These are phyloP conservation scores for Graphiopsis chlorocephala DNA, from an alignment of 2,329 filamentous ascomycete genomes.

Conservation along the genomic window DNA sequence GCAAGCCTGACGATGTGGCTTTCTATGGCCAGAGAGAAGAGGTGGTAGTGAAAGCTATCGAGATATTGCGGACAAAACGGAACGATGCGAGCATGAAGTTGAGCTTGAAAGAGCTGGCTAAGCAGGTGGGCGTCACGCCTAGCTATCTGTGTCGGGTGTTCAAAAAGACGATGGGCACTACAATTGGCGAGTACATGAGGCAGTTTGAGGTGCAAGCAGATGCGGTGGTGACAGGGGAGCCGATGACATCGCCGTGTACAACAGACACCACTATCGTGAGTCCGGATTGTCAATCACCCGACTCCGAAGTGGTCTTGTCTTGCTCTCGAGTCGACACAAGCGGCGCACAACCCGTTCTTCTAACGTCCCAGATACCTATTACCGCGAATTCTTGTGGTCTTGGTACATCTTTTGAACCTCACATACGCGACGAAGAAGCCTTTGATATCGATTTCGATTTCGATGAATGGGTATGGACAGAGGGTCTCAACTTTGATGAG, in stretches of 20 bases:
- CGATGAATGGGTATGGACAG: slow-evolving; percentile 8
- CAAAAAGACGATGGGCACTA: slow-evolving; percentile 35
- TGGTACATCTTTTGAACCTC: not conserved
- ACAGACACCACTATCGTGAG: not conserved
- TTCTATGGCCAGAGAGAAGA: slow-evolving; percentile 33
- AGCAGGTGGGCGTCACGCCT: slow-evolving; percentile 52
- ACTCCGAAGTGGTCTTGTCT: not conserved
- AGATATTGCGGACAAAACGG: slow-evolving; percentile 38
- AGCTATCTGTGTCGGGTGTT: slow-evolving; percentile 60
- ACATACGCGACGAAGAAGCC: not conserved
- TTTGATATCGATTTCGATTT: not conserved
- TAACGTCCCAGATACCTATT: not conserved
- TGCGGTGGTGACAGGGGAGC: not conserved
- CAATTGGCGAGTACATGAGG: slow-evolving; percentile 9
- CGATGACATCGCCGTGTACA: not conserved
- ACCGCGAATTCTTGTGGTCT: not conserved
- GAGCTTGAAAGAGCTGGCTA: slow-evolving; percentile 39
- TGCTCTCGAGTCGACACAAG: not conserved
- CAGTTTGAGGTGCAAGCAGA: not conserved
- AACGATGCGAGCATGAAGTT: slow-evolving; percentile 27
- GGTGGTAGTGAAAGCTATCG: slow-evolving; percentile 46
- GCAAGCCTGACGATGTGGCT: slow-evolving; percentile 40
- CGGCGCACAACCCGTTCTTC: not conserved
- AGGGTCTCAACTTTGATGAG: not conserved
- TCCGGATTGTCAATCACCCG: not conserved